Conservation (phyloP, 23 red algal genomes). For the Rhodosorus marinus region DNA sequence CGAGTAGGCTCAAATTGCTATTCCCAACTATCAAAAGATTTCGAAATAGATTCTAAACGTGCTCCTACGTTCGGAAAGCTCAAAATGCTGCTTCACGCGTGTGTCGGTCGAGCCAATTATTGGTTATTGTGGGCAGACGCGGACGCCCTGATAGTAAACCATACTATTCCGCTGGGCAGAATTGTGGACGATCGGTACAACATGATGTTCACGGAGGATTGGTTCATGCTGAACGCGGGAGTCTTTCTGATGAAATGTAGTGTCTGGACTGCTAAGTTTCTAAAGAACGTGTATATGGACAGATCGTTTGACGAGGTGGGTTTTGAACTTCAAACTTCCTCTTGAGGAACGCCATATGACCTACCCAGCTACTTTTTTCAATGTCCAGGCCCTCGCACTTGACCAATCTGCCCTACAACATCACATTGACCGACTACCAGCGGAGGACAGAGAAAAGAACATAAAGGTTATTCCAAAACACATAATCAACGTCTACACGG, state of each 20-base stretch:
- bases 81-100: conserved; percentile 38
- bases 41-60: conserved; percentile 37
- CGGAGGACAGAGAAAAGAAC: conserved; percentile 8
- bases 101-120: conserved; percentile 24
- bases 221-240: conserved; percentile 79
- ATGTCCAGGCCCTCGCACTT: conserved; percentile 40
- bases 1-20: conserved; percentile 9
- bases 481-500: conserved; percentile 61
- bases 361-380: neutral
- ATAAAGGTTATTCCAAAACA: conserved; percentile 49
- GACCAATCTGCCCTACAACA: conserved; percentile 56
- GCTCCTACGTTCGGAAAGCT: conserved; percentile 77
- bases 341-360: neutral
- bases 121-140: conserved; percentile 82
- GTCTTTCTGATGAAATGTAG: conserved; percentile 60
- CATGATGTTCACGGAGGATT: conserved; percentile 57
- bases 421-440: conserved; percentile 21
- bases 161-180: conserved; percentile 34
- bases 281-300: conserved; percentile 26
- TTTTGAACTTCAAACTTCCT: neutral
- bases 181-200: conserved; percentile 63
- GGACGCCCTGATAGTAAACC: conserved; percentile 72
- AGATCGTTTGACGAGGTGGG: conserved; percentile 61
- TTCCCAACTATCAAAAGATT: conserved; percentile 6
- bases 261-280: conserved; percentile 19